Evolutionary conservation across 176 grass and related monocot genomes (phyloP).

Genomic region (Elaeis guineensis): DNA sequence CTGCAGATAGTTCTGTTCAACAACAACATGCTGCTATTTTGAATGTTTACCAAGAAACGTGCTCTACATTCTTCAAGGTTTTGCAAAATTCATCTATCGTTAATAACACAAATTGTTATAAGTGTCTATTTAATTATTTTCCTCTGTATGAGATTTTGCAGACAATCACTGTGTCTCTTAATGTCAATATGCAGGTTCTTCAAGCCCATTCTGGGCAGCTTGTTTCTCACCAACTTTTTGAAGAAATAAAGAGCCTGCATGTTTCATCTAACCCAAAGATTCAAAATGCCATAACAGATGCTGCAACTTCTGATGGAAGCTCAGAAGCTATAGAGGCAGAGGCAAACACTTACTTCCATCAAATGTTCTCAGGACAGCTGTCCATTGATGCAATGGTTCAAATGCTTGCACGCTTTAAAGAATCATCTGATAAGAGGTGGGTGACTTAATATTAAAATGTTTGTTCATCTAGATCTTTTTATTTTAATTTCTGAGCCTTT

Average conservation of each 20-base stretch:
- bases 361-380: slow-evolving; percentile 89
- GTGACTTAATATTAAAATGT: background rate
- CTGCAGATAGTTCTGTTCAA: slow-evolving; percentile 28
- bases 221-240: slow-evolving; percentile 49
- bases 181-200: slow-evolving; percentile 46
- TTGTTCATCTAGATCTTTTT: too few relatives aligned
- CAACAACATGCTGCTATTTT: slow-evolving; percentile 29
- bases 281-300: slow-evolving; percentile 28
- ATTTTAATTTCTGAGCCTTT: too few relatives aligned
- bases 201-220: slow-evolving; percentile 55
- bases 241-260: slow-evolving; percentile 71
- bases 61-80: slow-evolving; percentile 77
- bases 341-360: slow-evolving; percentile 76
- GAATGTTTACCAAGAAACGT: slow-evolving; percentile 49
- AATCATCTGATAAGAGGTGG: slow-evolving; percentile 75
- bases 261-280: slow-evolving; percentile 40
- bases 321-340: slow-evolving; percentile 59
- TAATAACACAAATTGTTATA: too few relatives aligned
- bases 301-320: slow-evolving; percentile 36
- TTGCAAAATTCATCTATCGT: background rate
- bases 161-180: too few relatives aligned
- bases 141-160: too few relatives aligned
- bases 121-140: too few relatives aligned
- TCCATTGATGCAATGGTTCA: slow-evolving; percentile 77
- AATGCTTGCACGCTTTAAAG: slow-evolving; percentile 87